Evolutionary conservation across 768 basidiomycete species (phyloP), one percentile per base, ranked within the genome.

Genomic region (Melanogaster broomeanus): DNA sequence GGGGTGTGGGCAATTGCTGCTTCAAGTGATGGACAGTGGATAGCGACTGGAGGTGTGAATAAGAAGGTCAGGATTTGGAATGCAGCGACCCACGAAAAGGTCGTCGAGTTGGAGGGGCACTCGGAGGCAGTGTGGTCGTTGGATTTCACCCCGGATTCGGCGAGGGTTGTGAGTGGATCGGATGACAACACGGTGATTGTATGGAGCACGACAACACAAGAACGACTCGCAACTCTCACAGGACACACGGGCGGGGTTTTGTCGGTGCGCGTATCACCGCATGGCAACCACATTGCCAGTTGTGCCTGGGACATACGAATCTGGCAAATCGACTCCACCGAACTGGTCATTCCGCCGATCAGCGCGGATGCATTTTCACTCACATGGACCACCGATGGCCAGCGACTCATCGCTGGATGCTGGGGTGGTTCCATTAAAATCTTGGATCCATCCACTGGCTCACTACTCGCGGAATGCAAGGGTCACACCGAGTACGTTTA

Each of bases 401-500:
- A 27, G 15, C 41, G 16, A 42, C 28, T 30, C 48, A n/a, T 65
- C 8, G 51, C 46, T 27, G 63, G 63, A 4, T 60, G 61, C 30
- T 21, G 56, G 13, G 40, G 56, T 6, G 63, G 63, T 15, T 11
- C 51, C 4, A 46, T 64, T 38, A 58, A 52, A 21, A n/a, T 37
- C 48, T 63, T 47, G 8, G 43, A 62, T 42, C 10, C 57, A 1
- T 19, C 16, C 12, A 53, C 24, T 12, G 62, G 57, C 10, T 15
- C 11, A 1, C 28, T 49, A 11, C 34, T 21, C 1, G 37, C 45
- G 2, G 44, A 45, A 1, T 58, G 54, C n/a, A 37, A 6, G 8
- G 64, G 45, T 25, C 64, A 69, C 6, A 22, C 13, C 8, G 56
- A 64, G 34, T 48, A 45, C 2, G 51, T 69, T 39, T 59, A 21